Evolutionary conservation across 208 protist species (phyloP), one percentile per base, ranked within the genome.

Genomic region (Lotmaria passim): DNA sequence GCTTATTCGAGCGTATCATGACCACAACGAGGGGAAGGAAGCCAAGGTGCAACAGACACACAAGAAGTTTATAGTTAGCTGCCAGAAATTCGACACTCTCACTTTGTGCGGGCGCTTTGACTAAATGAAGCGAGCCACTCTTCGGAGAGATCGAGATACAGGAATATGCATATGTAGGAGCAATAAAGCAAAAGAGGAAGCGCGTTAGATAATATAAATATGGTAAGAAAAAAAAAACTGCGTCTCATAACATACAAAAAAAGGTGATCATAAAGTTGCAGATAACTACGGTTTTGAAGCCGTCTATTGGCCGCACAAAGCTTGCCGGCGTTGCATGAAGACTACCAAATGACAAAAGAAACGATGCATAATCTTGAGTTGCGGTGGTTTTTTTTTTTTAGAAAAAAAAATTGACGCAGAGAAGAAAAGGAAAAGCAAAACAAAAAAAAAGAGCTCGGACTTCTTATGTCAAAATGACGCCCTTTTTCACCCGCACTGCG

Each of bases 401-500:
- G 17, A 46, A 68, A 57, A 8, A 47, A 28, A 21, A 59, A 15
- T 19, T 38, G 17, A 34, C 33, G 17, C n/a, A 36, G 46, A 1
- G 19, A 19, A 21, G 19, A 23, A 41, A 39, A 66, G 41, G 2
- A 52, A 24, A 14, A 56, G 8, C n/a, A n/a, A 26, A 26, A 51
- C 41, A 46, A 26, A 48, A 3, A 17, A n/a, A n/a, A n/a, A n/a
- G n/a, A n/a, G n/a, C n/a, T n/a, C n/a, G n/a, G n/a, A n/a, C n/a
- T n/a, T n/a, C n/a, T 21, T 47, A 36, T 19, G 51, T 43, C 21
- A 69, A 41, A 2, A 33, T 59, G 6, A 62, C 50, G 7, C 43
- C 52, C 55, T 76, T 74, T 44, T 36, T 56, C 6, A 43, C 21
- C 6, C 57, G 23, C 43, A 58, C 50, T 31, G 33, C 48, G 14